These are phyloP conservation scores for Vickermania ingenoplastis DNA, from an alignment of 208 protist species.

Conservation along the genomic window DNA sequence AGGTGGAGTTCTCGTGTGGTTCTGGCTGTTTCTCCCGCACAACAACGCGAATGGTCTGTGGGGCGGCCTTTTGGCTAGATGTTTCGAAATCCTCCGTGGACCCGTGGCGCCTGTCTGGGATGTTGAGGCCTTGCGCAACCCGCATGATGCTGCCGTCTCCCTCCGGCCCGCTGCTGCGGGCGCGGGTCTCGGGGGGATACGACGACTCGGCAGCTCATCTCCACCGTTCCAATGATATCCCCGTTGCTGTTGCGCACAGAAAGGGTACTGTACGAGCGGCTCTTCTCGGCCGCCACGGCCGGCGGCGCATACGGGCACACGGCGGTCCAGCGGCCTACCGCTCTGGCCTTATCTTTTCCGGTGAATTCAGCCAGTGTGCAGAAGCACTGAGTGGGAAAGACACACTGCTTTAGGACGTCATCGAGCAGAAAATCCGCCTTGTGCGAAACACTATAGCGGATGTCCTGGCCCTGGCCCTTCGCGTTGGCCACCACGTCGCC, in stretches of 20 bases:
- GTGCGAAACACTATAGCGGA: constrained; percentile 72
- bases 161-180: too few species aligned
- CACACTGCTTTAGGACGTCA: constrained; percentile 13
- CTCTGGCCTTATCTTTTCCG: background rate
- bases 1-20: background rate
- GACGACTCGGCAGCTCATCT: constrained; percentile 72
- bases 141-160: background rate
- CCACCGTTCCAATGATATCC: constrained; percentile 52
- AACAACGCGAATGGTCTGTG: constrained; percentile 83
- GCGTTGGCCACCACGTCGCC: constrained; percentile 9
- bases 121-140: background rate
- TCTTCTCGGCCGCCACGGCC: background rate
- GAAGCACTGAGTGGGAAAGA: constrained; percentile 48
- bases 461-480: background rate
- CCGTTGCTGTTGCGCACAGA: constrained; percentile 27
- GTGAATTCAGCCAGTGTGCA: constrained; percentile 22
- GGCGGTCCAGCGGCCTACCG: constrained; percentile 15
- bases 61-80: constrained; percentile 23
- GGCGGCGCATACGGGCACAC: constrained; percentile 19
- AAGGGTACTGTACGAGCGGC: constrained; percentile 33
- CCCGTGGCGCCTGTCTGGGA: background rate
- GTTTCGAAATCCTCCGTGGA: background rate
- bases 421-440: constrained; percentile 64
- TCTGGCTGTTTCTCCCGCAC: constrained; percentile 23
- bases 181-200: background rate